phyloP scores from a whole-genome alignment of 116 monocot species.

The Papilionanthe hybrid region DNA sequence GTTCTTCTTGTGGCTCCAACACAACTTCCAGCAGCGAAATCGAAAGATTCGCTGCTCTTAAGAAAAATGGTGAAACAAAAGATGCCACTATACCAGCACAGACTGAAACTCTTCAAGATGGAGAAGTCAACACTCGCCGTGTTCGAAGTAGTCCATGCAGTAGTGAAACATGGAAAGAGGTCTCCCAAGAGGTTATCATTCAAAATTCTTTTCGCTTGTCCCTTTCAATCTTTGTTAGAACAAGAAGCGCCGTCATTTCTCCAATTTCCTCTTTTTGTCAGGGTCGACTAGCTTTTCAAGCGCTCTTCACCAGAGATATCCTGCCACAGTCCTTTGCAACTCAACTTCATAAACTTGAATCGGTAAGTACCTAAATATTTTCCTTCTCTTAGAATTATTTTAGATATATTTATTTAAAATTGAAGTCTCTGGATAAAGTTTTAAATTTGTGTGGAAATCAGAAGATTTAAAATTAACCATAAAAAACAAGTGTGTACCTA shows the following conservation, averaged over 20 bases:
- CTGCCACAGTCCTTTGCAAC: conserved; percentile 92
- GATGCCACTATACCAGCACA: conserved; percentile 17
- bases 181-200: conserved; percentile 80
- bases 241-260: conserved; percentile 13
- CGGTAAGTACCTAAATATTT: neutral
- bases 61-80: conserved; percentile 28
- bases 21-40: conserved; percentile 74
- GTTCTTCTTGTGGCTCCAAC: conserved; percentile 78
- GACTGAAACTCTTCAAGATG: conserved; percentile 16
- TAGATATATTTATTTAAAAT: too few relatives aligned
- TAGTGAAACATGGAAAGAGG: conserved; percentile 85
- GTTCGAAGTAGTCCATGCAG: conserved; percentile 26
- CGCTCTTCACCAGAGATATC: conserved; percentile 69
- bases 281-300: conserved; percentile 90
- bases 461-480: neutral
- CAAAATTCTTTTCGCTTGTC: neutral
- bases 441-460: neutral
- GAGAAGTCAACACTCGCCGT: conserved; percentile 37
- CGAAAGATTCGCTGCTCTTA: conserved; percentile 24
- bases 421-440: neutral
- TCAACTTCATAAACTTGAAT: conserved; percentile 15
- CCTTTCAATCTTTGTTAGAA: neutral
- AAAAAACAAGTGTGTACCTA: neutral
- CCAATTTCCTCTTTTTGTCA: conserved; percentile 42
- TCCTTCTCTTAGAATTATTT: too few relatives aligned